These are phyloP conservation scores for Mycena sanguinolenta DNA, from an alignment of 768 basidiomycete genomes.

Conservation along the genomic window DNA sequence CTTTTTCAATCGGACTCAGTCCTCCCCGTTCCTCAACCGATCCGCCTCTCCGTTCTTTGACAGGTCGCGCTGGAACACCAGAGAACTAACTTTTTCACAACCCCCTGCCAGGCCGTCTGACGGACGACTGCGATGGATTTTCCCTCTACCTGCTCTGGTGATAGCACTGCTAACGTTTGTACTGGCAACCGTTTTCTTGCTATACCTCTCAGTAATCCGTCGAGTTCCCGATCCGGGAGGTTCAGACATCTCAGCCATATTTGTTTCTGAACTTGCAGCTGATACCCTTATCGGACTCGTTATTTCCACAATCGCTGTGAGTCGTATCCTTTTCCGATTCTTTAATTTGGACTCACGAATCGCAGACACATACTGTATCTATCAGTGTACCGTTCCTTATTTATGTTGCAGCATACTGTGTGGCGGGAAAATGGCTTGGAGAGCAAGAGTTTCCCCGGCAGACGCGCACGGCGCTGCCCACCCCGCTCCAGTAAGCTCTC, in stretches of 20 bases:
- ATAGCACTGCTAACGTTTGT: constrained; percentile 23
- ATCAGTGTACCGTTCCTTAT: constrained; percentile 34
- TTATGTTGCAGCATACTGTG: constrained; percentile 33
- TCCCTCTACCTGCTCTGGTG: constrained; percentile 29
- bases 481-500: constrained; percentile 31
- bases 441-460: constrained; percentile 31
- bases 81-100: constrained; percentile 25
- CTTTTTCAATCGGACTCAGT: constrained; percentile 11
- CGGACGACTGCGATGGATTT: constrained; percentile 25
- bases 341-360: not conserved
- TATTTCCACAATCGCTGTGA: constrained; percentile 34
- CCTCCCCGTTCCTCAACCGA: constrained; percentile 3
- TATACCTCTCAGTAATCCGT: constrained; percentile 24
- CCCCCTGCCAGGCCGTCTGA: constrained; percentile 9
- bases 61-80: constrained; percentile 9
- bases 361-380: constrained; percentile 31
- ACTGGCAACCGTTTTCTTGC: constrained; percentile 31
- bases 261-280: constrained; percentile 14
- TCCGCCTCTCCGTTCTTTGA: constrained; percentile 10
- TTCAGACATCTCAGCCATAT: constrained; percentile 12
- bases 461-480: constrained; percentile 26
- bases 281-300: constrained; percentile 29
- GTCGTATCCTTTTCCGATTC: not conserved
- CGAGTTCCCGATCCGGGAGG: constrained; percentile 6
- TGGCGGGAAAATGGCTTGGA: constrained; percentile 33